These are phyloP conservation scores for Vicia villosa DNA, from an alignment of 306 rosid genomes.

Conservation along the genomic window DNA sequence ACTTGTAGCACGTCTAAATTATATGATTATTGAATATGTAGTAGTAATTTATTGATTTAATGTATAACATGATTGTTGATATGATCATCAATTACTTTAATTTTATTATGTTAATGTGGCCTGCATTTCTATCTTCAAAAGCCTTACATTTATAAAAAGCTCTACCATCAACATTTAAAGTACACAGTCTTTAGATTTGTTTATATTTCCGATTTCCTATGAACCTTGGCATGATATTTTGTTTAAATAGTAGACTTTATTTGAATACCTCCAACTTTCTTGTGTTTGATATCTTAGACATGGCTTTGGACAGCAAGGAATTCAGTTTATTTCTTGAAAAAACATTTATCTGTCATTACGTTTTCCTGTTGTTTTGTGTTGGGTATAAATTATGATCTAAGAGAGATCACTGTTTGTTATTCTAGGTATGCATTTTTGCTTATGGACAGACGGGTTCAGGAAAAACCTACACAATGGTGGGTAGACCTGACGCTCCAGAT, in stretches of 20 bases:
- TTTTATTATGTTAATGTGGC: neutral
- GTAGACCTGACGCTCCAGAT: constrained; percentile 74
- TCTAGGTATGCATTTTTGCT: constrained; percentile 95
- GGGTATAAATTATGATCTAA: constrained; percentile 10
- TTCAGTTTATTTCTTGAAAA: constrained; percentile 2
- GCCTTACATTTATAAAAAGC: neutral
- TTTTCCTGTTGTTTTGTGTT: neutral
- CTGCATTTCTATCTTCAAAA: neutral
- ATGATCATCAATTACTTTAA: neutral
- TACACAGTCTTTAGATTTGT: constrained; percentile 1
- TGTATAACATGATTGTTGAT: neutral
- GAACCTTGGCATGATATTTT: constrained; percentile 17
- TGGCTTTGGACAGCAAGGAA: constrained; percentile 9
- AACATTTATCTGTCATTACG: neutral
- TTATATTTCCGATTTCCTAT: neutral
- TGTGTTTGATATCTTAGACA: neutral
- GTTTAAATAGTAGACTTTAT: neutral
- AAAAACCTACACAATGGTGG: constrained; percentile 95
- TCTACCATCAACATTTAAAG: neutral
- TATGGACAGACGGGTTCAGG: constrained; percentile 99
- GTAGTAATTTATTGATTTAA: neutral
- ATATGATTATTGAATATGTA: constrained; percentile 2
- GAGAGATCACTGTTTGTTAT: constrained; percentile 35
- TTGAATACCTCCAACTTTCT: neutral
- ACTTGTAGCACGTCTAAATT: constrained; percentile 21